Evolutionary conservation across 768 basidiomycete genomes (phyloP).

Genomic region (Dendrothele bispora): DNA sequence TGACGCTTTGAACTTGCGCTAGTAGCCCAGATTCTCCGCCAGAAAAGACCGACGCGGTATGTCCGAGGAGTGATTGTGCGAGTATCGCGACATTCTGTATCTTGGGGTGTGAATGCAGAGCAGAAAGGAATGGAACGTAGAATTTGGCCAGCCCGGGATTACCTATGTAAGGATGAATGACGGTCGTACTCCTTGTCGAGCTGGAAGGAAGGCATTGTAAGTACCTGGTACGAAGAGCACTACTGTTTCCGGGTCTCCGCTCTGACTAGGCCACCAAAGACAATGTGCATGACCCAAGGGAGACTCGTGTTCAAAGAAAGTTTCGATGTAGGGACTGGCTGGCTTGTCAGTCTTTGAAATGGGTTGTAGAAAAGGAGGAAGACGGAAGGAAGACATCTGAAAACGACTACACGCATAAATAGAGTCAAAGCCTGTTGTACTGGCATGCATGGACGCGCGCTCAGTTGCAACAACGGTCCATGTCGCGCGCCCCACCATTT

Average conservation of each 20-base stretch:
- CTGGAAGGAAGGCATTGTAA: too few species aligned
- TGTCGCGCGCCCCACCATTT: conserved; percentile 63
- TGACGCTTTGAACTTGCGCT: conserved; percentile 49
- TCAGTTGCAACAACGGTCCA: conserved; percentile 20
- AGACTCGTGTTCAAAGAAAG: conserved; percentile 38
- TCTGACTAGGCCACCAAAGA: conserved; percentile 58
- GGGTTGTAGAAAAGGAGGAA: conserved; percentile 13
- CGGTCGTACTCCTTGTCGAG: too few species aligned
- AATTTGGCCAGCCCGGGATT: conserved; percentile 66
- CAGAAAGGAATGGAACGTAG: conserved; percentile 63
- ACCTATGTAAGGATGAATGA: conserved; percentile 26
- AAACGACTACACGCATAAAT: too few species aligned
- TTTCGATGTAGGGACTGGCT: conserved; percentile 18
- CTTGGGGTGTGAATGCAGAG: conserved; percentile 36
- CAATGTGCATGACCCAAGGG: conserved; percentile 44
- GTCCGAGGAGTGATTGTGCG: conserved; percentile 64
- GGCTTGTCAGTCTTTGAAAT: neutral
- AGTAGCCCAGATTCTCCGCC: conserved; percentile 15
- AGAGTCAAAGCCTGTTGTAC: too few species aligned
- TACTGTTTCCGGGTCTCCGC: conserved; percentile 27
- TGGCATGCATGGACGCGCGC: too few species aligned
- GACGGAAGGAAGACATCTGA: neutral
- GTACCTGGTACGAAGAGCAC: conserved; percentile 53
- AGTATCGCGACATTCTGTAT: conserved; percentile 49
- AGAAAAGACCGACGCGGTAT: conserved; percentile 44